Conservation (phyloP, 139 green algal species). For the Chlorella sp. region DNA sequence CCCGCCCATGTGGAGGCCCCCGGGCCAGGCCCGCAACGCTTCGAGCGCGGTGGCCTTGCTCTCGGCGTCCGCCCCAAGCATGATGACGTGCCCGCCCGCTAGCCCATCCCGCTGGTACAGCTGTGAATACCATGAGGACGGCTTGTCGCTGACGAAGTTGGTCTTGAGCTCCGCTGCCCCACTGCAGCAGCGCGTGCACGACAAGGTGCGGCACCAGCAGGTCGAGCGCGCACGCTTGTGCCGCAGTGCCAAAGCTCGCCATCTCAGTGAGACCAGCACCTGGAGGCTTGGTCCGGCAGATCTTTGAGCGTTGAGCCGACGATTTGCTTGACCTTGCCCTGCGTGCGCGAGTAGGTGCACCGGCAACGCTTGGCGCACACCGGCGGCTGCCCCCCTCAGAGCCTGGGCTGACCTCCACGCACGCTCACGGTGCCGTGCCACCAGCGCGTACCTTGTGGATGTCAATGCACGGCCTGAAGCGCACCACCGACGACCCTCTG, state of each 20-base stretch:
- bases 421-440: background rate
- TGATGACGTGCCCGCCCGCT: constrained; percentile 94
- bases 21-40: constrained; percentile 76
- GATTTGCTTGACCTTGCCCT: constrained; percentile 99
- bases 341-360: too few relatives aligned
- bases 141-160: constrained; percentile 92
- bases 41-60: constrained; percentile 64
- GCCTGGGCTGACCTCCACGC: background rate
- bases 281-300: constrained; percentile 39
- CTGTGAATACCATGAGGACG: constrained; percentile 72
- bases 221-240: too few relatives aligned
- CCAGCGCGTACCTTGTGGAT: constrained; percentile 96
- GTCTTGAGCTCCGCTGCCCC: constrained; percentile 53
- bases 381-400: too few relatives aligned
- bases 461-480: constrained; percentile 97
- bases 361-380: too few relatives aligned
- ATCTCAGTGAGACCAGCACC: too few relatives aligned
- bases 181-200: background rate
- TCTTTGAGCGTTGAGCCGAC: constrained; percentile 91
- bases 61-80: constrained; percentile 81
- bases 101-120: constrained; percentile 82
- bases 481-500: too few relatives aligned
- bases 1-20: constrained; percentile 90
- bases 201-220: too few relatives aligned
- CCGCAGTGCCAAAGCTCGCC: too few relatives aligned